phyloP scores from a whole-genome alignment of 179 eudicot species.

The Silene coronaria region DNA sequence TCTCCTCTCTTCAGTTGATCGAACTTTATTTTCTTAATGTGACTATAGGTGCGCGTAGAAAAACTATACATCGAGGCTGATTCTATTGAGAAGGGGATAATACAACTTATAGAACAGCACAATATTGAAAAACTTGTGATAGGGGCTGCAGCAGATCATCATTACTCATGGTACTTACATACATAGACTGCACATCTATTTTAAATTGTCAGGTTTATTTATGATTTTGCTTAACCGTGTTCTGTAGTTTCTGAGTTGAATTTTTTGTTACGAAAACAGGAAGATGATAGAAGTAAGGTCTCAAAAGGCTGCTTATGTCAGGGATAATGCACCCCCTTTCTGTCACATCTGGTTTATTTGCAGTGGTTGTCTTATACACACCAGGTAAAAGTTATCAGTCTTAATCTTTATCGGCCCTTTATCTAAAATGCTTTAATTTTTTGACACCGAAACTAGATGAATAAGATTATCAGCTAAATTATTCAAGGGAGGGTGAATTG shows the following conservation, averaged over 20 bases:
- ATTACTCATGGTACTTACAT: constrained; percentile 37
- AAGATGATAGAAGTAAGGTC: constrained; percentile 46
- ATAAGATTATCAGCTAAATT: too few species aligned
- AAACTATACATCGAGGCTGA: constrained; percentile 45
- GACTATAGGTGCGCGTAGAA: constrained; percentile 43
- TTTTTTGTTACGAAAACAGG: constrained; percentile 30
- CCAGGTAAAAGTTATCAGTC: constrained; percentile 29
- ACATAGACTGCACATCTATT: neutral
- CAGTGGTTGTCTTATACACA: constrained; percentile 48
- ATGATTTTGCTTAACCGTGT: neutral
- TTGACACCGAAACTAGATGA: too few species aligned
- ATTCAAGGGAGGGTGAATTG: too few species aligned
- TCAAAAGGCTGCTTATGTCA: constrained; percentile 53
- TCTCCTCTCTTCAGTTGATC: neutral
- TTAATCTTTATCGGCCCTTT: neutral
- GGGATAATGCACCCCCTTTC: constrained; percentile 43
- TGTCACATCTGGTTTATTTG: constrained; percentile 68
- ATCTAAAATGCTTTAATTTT: too few species aligned
- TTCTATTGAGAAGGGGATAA: constrained; percentile 59
- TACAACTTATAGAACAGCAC: constrained; percentile 47
- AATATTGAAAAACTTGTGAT: constrained; percentile 58
- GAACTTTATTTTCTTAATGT: neutral
- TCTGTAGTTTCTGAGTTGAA: neutral
- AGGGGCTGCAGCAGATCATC: constrained; percentile 65
- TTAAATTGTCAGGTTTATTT: neutral